Conservation (phyloP, 345 rosid genomes). For the Noccaea caerulescens region DNA sequence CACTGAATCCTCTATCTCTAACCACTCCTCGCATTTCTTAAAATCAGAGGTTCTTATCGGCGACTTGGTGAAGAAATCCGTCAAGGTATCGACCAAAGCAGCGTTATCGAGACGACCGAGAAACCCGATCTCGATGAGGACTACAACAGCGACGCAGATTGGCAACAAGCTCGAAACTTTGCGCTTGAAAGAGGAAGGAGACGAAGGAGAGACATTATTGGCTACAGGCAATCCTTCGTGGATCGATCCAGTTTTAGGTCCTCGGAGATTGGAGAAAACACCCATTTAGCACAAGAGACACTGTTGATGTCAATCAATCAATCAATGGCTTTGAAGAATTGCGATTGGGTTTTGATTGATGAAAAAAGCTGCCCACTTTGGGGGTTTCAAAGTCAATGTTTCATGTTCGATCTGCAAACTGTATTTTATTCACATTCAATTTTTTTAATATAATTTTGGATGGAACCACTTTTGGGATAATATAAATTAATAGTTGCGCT, state of each 20-base stretch:
- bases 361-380: neutral
- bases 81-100: constrained; percentile 60
- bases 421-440: neutral
- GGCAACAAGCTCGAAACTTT: constrained; percentile 72
- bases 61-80: constrained; percentile 50
- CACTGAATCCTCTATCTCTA: constrained; percentile 72
- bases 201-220: constrained; percentile 43
- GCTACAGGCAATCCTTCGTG: constrained; percentile 47
- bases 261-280: constrained; percentile 59
- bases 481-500: neutral
- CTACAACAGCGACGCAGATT: constrained; percentile 63
- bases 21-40: constrained; percentile 72
- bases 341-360: neutral
- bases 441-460: neutral
- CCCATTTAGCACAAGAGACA: constrained; percentile 46
- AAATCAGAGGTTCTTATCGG: neutral
- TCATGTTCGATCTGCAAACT: neutral
- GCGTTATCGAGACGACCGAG: constrained; percentile 76
- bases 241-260: constrained; percentile 44
- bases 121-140: constrained; percentile 68
- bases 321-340: neutral
- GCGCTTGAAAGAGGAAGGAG: constrained; percentile 43
- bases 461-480: constrained; percentile 6
- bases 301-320: neutral
- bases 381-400: constrained; percentile 1